These are phyloP conservation scores for Thermothelomyces thermophilus DNA, from an alignment of 2,329 filamentous ascomycete genomes.

Conservation along the genomic window DNA sequence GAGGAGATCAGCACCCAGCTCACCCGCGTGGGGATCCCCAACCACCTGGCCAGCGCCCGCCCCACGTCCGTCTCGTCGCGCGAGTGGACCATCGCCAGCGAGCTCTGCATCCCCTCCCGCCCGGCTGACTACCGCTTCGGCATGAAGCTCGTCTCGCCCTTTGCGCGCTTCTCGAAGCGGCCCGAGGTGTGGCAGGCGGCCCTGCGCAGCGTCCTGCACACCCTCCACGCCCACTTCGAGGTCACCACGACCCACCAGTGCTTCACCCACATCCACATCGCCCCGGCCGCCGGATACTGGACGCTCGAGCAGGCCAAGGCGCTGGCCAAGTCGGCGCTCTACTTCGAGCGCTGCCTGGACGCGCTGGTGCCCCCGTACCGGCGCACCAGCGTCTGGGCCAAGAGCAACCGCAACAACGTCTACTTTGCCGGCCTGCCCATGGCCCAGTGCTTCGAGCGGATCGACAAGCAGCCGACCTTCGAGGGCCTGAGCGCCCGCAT, in stretches of 20 bases:
- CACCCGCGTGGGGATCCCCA: conserved; percentile 12
- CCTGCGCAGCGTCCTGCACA: conserved; percentile 1
- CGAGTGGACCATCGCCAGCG: conserved; percentile 20
- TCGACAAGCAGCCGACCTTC: conserved; percentile 13
- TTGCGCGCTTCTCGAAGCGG: conserved; percentile 18
- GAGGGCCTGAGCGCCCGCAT: conserved; percentile 15
- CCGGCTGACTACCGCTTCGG: conserved; percentile 21
- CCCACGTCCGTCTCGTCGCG: conserved; percentile 7
- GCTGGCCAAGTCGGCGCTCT: conserved; percentile 22
- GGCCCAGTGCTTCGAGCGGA: conserved; percentile 14
- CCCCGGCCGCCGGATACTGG: conserved; percentile 19
- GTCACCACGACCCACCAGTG: conserved; percentile 22
- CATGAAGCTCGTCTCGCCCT: conserved; percentile 24
- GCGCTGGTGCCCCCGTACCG: conserved; percentile 23
- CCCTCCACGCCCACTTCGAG: conserved; percentile 23
- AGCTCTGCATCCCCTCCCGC: conserved; percentile 18
- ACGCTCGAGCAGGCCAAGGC: conserved; percentile 17
- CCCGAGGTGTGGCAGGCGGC: conserved; percentile 17
- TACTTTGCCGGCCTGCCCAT: conserved; percentile 15
- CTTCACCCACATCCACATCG: conserved; percentile 23
- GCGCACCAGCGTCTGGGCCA: conserved; percentile 20
- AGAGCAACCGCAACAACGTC: conserved; percentile 24
- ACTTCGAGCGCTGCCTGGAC: conserved; percentile 26
- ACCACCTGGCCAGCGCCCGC: conserved; percentile 12
- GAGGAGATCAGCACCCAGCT: conserved; percentile 21